These are phyloP conservation scores for Paradendryphiella salina DNA, from an alignment of 2,329 filamentous ascomycete species.

Conservation along the genomic window DNA sequence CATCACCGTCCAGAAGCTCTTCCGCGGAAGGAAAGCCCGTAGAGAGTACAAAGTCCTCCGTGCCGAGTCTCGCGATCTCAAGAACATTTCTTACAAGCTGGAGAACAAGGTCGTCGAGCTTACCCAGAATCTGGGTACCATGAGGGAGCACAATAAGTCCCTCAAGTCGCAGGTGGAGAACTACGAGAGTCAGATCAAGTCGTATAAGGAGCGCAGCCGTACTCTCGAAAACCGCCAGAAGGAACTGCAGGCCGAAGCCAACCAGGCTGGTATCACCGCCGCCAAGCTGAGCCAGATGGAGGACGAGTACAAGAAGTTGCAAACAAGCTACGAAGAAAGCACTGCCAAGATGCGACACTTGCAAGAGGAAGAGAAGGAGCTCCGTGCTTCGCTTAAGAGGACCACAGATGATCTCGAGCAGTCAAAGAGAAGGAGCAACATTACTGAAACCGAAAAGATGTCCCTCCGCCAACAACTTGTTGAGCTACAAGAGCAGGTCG, in stretches of 20 bases:
- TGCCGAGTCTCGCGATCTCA: conserved; percentile 95
- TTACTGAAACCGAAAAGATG: conserved; percentile 82
- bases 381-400: conserved; percentile 78
- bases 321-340: conserved; percentile 87
- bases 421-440: conserved; percentile 72
- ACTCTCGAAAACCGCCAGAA: conserved; percentile 86
- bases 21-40: conserved; percentile 82
- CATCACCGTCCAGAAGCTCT: conserved; percentile 86
- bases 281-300: conserved; percentile 90
- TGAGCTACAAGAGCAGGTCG: conserved; percentile 89
- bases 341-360: conserved; percentile 87
- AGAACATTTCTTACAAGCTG: conserved; percentile 98
- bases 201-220: conserved; percentile 91
- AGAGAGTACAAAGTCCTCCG: conserved; percentile 85
- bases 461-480: conserved; percentile 84
- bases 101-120: conserved; percentile 99
- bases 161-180: conserved; percentile 87
- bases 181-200: conserved; percentile 94
- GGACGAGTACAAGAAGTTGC: conserved; percentile 90
- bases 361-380: conserved; percentile 87
- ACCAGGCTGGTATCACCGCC: conserved; percentile 94
- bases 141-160: conserved; percentile 93
- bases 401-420: conserved; percentile 81
- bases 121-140: conserved; percentile 86
- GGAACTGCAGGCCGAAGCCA: conserved; percentile 93